Evolutionary conservation across 164 flowering plant genomes (phyloP).

Genomic region (Piper longum): DNA sequence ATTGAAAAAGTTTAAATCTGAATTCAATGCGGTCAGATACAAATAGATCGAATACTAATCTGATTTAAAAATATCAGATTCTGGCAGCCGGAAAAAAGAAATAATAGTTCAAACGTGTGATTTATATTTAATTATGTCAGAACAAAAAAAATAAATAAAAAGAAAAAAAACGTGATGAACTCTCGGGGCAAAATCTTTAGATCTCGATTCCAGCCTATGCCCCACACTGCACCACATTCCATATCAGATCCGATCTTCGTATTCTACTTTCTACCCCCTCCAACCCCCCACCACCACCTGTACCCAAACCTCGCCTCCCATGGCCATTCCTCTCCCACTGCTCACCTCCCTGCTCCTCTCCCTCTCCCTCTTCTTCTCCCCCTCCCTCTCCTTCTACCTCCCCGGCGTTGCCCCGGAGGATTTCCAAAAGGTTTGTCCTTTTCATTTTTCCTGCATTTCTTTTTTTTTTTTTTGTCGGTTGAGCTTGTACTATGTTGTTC

Average conservation of each 20-base stretch:
- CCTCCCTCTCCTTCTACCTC: constrained; percentile 46
- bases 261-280: too few species aligned
- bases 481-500: too few species aligned
- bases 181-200: constrained; percentile 3
- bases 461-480: neutral
- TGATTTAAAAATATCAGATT: neutral
- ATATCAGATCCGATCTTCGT: too few species aligned
- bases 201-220: constrained; percentile 11
- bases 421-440: constrained; percentile 37
- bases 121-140: neutral
- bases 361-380: constrained; percentile 26
- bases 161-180: neutral
- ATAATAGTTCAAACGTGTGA: too few species aligned
- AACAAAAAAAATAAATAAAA: too few species aligned
- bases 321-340: constrained; percentile 21
- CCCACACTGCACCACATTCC: neutral
- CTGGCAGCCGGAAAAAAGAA: neutral
- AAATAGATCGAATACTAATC: neutral
- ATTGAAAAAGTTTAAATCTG: too few species aligned
- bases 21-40: too few species aligned
- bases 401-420: constrained; percentile 85
- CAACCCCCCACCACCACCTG: too few species aligned
- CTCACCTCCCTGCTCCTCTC: constrained; percentile 13
- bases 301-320: constrained; percentile 1
- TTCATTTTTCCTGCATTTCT: neutral